A percentile compares a stretch with the other conserved stretches of the same genome.
Conservation (phyloP, 371 early-diverging fungal genomes). For the Apophysomyces variabilis region DNA sequence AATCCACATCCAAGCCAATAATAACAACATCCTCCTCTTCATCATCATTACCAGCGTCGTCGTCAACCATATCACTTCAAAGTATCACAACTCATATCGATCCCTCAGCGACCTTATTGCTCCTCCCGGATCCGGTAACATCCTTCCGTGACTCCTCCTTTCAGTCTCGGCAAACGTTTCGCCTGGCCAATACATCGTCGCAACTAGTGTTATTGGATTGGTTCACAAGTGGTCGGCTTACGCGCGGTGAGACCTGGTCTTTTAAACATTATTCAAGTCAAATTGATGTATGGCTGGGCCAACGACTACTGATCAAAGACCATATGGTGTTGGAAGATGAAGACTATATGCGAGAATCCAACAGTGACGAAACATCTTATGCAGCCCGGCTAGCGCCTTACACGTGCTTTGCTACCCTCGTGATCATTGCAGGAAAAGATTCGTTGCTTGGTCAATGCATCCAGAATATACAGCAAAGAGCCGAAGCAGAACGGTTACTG, state of each 20-base stretch:
- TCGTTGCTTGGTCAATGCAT: conserved; percentile 20
- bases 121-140: conserved; percentile 81
- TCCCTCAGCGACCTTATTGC: conserved; percentile 47
- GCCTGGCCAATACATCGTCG: conserved; percentile 44
- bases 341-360: conserved; percentile 23
- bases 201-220: conserved; percentile 77
- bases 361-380: conserved; percentile 34
- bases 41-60: too few species aligned
- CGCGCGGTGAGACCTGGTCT: conserved; percentile 75
- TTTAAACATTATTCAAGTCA: conserved; percentile 69
- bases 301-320: conserved; percentile 58
- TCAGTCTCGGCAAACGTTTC: conserved; percentile 62
- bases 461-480: conserved; percentile 24
- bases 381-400: conserved; percentile 42
- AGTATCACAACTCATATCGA: conserved; percentile 43
- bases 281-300: conserved; percentile 58
- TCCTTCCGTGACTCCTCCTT: conserved; percentile 70
- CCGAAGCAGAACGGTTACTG: conserved; percentile 36
- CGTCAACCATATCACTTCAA: conserved; percentile 42
- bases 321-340: conserved; percentile 63
- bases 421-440: conserved; percentile 28
- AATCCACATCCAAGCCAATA: conserved; percentile 8
- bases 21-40: too few species aligned
- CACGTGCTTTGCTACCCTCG: conserved; percentile 51
- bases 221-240: conserved; percentile 78